phyloP scores from a whole-genome alignment of 2,329 filamentous ascomycete species.

The Fusarium sterilihyphosum region DNA sequence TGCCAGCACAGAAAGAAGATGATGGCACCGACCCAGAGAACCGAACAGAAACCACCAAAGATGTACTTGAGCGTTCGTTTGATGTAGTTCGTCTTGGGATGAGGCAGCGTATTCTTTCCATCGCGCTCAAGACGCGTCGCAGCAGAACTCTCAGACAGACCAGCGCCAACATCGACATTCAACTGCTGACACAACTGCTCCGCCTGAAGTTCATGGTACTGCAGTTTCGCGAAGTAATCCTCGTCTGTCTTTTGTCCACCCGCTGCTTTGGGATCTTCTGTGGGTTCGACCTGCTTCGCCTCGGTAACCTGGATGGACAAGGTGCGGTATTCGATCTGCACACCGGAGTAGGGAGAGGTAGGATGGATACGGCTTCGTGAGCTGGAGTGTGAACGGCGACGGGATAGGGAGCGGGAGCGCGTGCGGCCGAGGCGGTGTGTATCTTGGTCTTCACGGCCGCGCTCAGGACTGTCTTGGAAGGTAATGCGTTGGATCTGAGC shows the following conservation, averaged over 20 bases:
- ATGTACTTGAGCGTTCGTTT: conserved; percentile 54
- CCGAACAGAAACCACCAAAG: conserved; percentile 59
- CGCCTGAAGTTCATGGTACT: conserved; percentile 50
- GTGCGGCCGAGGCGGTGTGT: conserved; percentile 12
- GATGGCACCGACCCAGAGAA: conserved; percentile 58
- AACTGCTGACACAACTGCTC: conserved; percentile 53
- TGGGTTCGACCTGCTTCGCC: conserved; percentile 44
- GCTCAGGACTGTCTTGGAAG: conserved; percentile 23
- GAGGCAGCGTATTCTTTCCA: conserved; percentile 54
- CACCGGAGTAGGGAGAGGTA: conserved; percentile 48
- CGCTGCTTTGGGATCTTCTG: conserved; percentile 30
- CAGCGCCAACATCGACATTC: conserved; percentile 48
- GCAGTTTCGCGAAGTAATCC: conserved; percentile 56
- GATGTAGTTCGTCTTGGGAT: conserved; percentile 54
- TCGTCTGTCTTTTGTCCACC: conserved; percentile 48
- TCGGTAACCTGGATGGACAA: conserved; percentile 53
- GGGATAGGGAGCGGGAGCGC: conserved; percentile 26
- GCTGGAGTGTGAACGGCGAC: conserved; percentile 34
- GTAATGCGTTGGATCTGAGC: conserved; percentile 31
- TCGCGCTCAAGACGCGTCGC: conserved; percentile 51
- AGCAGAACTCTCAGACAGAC: conserved; percentile 49
- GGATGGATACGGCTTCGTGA: conserved; percentile 43
- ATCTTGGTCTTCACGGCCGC: conserved; percentile 14
- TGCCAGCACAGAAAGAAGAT: conserved; percentile 61
- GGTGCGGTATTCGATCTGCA: conserved; percentile 54